Evolutionary conservation across 2,329 filamentous ascomycete species (phyloP).

Genomic region (Phaeosphaeriaceae sp.): DNA sequence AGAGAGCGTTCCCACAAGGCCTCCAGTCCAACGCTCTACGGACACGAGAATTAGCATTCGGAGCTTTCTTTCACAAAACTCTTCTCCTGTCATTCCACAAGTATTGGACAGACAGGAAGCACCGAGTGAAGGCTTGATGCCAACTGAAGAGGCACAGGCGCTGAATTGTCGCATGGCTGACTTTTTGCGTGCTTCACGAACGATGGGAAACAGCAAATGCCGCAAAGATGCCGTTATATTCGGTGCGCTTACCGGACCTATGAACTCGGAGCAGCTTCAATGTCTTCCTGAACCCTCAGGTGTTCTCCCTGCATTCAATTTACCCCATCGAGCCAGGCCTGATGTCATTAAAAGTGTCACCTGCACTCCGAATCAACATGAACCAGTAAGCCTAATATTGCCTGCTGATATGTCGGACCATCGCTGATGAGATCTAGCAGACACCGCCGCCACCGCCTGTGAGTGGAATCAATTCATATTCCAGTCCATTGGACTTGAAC

Average conservation of each 20-base stretch:
- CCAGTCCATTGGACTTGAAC: neutral
- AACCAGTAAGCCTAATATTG: neutral
- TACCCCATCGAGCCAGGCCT: neutral
- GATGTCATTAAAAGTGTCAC: neutral
- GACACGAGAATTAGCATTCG: neutral
- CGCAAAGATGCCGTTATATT: neutral
- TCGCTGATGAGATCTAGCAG: neutral
- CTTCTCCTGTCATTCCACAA: neutral
- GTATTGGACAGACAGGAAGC: neutral
- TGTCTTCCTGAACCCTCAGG: neutral
- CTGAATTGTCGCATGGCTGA: neutral
- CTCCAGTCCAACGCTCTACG: neutral
- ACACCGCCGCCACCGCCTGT: constrained; percentile 6
- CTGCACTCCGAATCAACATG: neutral
- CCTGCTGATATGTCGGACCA: too few species aligned
- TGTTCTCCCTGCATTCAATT: neutral
- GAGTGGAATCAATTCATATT: too few species aligned
- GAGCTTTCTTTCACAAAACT: neutral
- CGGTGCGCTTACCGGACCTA: neutral
- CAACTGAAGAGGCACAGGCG: neutral
- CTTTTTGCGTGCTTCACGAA: neutral
- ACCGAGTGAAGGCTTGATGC: neutral
- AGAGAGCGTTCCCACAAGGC: neutral
- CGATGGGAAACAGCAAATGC: neutral
- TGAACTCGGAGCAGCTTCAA: neutral